phyloP scores from a whole-genome alignment of 805 yeast species.

The Nakazawaea sp. region DNA sequence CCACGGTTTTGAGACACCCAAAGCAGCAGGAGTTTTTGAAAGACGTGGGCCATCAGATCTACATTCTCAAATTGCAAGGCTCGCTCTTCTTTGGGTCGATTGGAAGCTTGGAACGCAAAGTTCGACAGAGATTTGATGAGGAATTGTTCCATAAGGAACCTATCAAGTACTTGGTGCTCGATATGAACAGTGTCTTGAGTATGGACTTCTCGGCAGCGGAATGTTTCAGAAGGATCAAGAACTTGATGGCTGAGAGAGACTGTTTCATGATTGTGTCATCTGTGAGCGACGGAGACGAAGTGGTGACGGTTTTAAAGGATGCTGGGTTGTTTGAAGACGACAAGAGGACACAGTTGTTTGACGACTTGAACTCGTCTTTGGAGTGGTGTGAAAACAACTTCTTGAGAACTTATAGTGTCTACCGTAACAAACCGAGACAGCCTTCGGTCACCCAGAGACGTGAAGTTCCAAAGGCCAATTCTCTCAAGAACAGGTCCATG shows the following conservation, averaged over 20 bases:
- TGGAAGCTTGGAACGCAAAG: constrained; percentile 78
- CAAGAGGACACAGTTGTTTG: constrained; percentile 51
- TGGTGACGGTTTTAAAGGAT: constrained; percentile 67
- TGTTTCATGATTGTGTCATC: constrained; percentile 77
- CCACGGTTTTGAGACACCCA: constrained; percentile 88
- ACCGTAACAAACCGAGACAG: constrained; percentile 20
- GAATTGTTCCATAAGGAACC: constrained; percentile 44
- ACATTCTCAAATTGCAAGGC: constrained; percentile 81
- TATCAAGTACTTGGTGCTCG: constrained; percentile 75
- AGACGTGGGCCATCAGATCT: constrained; percentile 86
- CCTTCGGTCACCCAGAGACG: not conserved
- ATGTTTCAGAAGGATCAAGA: constrained; percentile 82
- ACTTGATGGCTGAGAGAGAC: constrained; percentile 61
- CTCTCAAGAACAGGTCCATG: not conserved
- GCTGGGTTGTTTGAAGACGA: constrained; percentile 68
- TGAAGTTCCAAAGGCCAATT: not conserved
- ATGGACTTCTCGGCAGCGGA: constrained; percentile 96
- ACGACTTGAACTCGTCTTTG: constrained; percentile 76
- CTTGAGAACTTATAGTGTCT: constrained; percentile 50
- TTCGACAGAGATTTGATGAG: constrained; percentile 60
- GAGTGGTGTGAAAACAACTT: constrained; percentile 97
- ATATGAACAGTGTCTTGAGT: constrained; percentile 72
- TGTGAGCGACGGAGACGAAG: constrained; percentile 57
- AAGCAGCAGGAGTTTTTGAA: constrained; percentile 78
- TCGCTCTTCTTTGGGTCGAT: constrained; percentile 92